phyloP scores from a whole-genome alignment of 1,284 basidiomycete genomes.

The Fomitiporia mediterranea region DNA sequence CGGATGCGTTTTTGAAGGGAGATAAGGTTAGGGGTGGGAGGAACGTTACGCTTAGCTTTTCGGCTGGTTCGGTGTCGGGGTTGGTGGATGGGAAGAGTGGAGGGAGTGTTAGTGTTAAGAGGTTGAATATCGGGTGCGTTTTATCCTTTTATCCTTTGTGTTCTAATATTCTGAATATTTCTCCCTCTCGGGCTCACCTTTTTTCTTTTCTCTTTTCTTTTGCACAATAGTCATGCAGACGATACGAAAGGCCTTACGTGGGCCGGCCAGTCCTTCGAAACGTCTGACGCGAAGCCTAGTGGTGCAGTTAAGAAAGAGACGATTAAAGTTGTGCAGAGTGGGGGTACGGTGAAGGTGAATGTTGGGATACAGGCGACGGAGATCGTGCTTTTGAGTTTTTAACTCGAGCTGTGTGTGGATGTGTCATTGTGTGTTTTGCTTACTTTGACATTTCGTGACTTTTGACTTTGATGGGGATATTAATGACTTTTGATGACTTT shows the following conservation, averaged over 20 bases:
- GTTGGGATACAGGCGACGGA: slow-evolving; percentile 54
- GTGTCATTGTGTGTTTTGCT: neutral
- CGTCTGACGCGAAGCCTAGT: slow-evolving; percentile 40
- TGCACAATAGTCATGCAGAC: slow-evolving; percentile 43
- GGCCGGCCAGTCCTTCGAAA: slow-evolving; percentile 66
- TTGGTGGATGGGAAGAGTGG: no score
- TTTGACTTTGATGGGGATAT: no score
- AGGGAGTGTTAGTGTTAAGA: no score
- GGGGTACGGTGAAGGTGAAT: neutral
- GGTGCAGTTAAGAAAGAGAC: slow-evolving; percentile 37
- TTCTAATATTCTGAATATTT: no score
- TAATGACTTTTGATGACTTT: no score
- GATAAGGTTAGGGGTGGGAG: slow-evolving; percentile 33
- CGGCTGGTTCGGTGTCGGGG: slow-evolving; percentile 22
- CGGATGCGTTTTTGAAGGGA: slow-evolving; percentile 43
- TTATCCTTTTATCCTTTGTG: neutral
- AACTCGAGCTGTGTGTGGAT: neutral
- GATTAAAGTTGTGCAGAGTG: slow-evolving; percentile 36
- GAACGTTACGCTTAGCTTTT: slow-evolving; percentile 41
- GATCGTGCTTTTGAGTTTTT: slow-evolving; percentile 41
- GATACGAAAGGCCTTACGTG: slow-evolving; percentile 51
- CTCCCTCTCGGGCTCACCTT: neutral
- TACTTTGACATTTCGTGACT: no score
- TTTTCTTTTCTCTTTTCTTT: neutral
- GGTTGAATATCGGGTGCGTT: slow-evolving; percentile 42